Base-by-base conservation (phyloP, 768 basidiomycete genomes). In the Suillus clintonianus region DNA sequence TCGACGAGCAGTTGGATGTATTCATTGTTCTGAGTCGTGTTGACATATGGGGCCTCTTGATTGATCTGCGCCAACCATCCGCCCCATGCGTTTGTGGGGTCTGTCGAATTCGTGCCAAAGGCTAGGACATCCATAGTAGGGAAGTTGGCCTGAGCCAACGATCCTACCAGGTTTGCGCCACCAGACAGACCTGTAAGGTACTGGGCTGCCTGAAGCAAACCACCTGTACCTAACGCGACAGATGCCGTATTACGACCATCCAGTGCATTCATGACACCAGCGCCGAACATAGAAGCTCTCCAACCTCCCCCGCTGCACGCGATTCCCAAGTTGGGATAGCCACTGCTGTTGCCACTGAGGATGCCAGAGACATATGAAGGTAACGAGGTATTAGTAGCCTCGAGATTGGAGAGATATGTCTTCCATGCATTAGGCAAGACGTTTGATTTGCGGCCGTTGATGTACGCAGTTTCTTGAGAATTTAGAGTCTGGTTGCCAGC, bases 231-330 rank as follows among this genome's bases (percentile, higher is more conserved):
- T 4, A 68, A 67, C 14, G 69, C 65, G 3, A 68, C 69, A 43
- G 70, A 55, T 11, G 79, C 73, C 5, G 64, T 37, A 45, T 77
- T 79, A 17, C 74, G 68, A 64, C 68, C 75, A 70, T 81, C 76
- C 51, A 76, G 43, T 2, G 71, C 70, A 11, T 64, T 63, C 48
- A 73, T 61, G 37, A 77, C 69, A 11, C 78, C 80, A 42, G 76
- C 79, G 61, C 76, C 74, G 41, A 71, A 76, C 24, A 78, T 70
- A 30, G 76, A 77, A 2, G 81, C 80, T 37, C 81, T 68, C 48
- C 79, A 78, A 13, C 80, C 80, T n/a, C 81, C 81, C 34, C 81
- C 81, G 15, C 73, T 74, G 17, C 78, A 67, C 3, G 82, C 80
- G 41, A 79, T 73, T 11, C 69, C 77, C 13, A 63, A 45, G 27